Evolutionary conservation across 2,329 filamentous ascomycete genomes (phyloP), one percentile per base, ranked within the genome.

Genomic region (Penicillium glabrum): DNA sequence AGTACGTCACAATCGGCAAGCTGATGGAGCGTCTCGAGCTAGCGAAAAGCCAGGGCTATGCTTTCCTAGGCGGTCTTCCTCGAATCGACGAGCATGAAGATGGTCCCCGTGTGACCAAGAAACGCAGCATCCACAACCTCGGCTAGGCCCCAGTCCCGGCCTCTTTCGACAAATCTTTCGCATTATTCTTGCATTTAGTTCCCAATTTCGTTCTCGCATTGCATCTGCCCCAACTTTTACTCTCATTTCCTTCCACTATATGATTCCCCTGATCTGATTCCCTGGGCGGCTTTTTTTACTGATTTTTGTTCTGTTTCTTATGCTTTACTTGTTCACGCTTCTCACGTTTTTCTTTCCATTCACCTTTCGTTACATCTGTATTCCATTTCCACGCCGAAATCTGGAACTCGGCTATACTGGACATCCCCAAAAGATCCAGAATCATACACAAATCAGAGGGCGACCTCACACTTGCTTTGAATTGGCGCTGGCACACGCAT

Each of bases 11-110:
- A 3, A 86, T 97, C 47, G 82, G 91, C 19, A 91, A 91, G 70
- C 78, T 97, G 61, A 93, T 93, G 72, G 89, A 96, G 73, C 96
- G 93, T 75, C 81, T 96, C 29, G 86, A 90, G 58, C 79, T 96
- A 35, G 85, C 89, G 46, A 83, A 86, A 63, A 72, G 68, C 55
- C 73, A 72, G 13, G 61, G 69, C 46, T 63, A 68, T 61, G 59
- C 68, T 8, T 66, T 80, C 24, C 75, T 78, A 23, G 78, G 77
- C 3, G 79, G 76, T 1, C 69, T 80, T 50, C 69, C 77, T 54
- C 69, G 72, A 11, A 78, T 80, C 46, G 73, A 77, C 46, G 77
- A 79, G 46, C 73, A 75, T 46, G 67, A 71, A 19, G 76, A 78
- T 60, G 66, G 66, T 53, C 74, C 74, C 53, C 71, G 72, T 33